Conservation (phyloP, 768 basidiomycete genomes). For the Boletus tylopilopsis region DNA sequence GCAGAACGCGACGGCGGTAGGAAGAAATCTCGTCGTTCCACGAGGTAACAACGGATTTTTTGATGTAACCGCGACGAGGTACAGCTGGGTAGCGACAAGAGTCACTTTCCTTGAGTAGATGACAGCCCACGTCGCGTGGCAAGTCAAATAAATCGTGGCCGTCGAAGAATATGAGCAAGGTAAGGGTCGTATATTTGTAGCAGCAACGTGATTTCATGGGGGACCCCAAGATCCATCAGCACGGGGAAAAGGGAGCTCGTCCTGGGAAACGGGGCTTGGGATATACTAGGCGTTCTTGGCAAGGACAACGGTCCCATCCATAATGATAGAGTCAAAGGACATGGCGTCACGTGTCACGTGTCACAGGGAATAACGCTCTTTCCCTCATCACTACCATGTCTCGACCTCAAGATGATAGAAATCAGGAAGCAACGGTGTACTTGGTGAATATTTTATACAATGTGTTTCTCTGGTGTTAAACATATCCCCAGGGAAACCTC, state of each 20-base stretch:
- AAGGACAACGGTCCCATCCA: too few relatives aligned
- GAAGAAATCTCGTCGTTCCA: background rate
- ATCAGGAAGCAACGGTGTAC: constrained; percentile 90
- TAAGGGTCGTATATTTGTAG: background rate
- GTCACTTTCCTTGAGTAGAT: background rate
- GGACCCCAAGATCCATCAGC: constrained; percentile 1
- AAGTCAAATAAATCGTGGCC: background rate
- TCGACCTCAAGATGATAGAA: constrained; percentile 80
- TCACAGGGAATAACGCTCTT: background rate
- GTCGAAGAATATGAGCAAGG: background rate
- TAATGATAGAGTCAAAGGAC: too few relatives aligned
- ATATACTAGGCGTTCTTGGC: background rate
- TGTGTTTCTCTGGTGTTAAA: background rate
- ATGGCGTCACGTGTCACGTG: too few relatives aligned
- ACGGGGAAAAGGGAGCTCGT: background rate
- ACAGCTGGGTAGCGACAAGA: background rate
- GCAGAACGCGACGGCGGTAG: background rate
- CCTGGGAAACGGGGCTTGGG: background rate
- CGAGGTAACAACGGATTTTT: fast-evolving
- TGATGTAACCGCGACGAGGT: background rate
- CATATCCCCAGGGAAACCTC: constrained; percentile 73
- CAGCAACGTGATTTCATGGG: background rate
- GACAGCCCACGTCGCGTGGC: background rate
- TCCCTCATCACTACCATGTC: constrained; percentile 21
- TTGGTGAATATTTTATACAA: constrained; percentile 42